A percentile compares a stretch with the other conserved stretches of the same genome.
Evolutionary conservation across 306 rosid species (phyloP).

Genomic region (Glycine tomentella): DNA sequence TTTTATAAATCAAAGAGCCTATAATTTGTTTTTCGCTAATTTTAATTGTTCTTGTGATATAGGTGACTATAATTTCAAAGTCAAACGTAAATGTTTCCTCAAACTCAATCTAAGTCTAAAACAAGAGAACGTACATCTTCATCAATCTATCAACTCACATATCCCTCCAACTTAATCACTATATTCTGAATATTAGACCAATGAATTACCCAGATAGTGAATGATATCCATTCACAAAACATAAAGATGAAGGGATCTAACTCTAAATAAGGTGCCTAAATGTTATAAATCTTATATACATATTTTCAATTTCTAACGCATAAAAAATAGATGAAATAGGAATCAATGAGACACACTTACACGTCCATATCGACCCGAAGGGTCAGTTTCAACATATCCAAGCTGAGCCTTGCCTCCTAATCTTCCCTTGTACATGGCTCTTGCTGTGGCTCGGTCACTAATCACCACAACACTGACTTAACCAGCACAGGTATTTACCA

Average conservation of each 20-base stretch:
- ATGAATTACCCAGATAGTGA: neutral
- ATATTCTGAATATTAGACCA: neutral
- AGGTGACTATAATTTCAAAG: neutral
- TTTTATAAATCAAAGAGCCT: too few relatives aligned
- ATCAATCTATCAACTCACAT: neutral
- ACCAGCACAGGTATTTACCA: too few relatives aligned
- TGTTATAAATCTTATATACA: too few relatives aligned
- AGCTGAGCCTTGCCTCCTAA: constrained; percentile 54
- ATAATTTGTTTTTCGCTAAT: too few relatives aligned
- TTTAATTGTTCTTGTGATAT: too few relatives aligned
- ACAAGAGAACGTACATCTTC: neutral
- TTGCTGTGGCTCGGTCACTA: neutral
- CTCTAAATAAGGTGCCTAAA: too few relatives aligned
- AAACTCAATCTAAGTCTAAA: constrained; percentile 1
- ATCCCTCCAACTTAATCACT: neutral
- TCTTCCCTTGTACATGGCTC: constrained; percentile 61
- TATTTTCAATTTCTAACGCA: too few relatives aligned
- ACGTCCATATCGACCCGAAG: constrained; percentile 90
- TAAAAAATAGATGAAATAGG: neutral
- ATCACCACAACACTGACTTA: neutral
- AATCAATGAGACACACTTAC: constrained; percentile 59
- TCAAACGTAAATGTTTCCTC: neutral
- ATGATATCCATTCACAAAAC: neutral
- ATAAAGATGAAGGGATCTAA: neutral
- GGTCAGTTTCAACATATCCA: constrained; percentile 84